A percentile compares a stretch with the other conserved stretches of the same genome.
Evolutionary conservation across 495 filamentous ascomycete genomes (phyloP).

Genomic region (Podospora comata): DNA sequence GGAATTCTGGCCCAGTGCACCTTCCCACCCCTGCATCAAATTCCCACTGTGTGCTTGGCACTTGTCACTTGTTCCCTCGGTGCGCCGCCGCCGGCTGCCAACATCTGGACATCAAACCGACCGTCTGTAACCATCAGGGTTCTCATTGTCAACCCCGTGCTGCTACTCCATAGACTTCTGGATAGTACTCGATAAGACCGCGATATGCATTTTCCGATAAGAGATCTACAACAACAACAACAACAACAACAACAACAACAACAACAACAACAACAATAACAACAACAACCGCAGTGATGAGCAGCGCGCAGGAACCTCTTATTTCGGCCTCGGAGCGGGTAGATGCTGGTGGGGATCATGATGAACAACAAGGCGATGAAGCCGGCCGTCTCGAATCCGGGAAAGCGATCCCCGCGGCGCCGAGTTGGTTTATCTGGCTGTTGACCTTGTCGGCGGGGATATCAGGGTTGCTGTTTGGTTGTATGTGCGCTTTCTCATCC

Average conservation of each 20-base stretch:
- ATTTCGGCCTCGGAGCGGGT: conserved; percentile 16
- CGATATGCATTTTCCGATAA: neutral
- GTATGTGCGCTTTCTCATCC: conserved; percentile 48
- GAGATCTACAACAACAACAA: neutral
- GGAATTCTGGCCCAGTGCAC: neutral
- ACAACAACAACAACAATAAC: no score
- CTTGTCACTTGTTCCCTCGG: neutral
- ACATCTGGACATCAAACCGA: neutral
- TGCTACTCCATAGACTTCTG: neutral
- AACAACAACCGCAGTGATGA: conserved; percentile 13
- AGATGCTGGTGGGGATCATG: neutral
- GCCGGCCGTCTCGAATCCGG: neutral
- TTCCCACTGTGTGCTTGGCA: neutral
- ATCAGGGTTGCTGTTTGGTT: conserved; percentile 84
- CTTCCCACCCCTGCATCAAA: neutral
- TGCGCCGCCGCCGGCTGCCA: neutral
- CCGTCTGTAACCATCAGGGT: neutral
- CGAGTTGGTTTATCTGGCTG: conserved; percentile 60
- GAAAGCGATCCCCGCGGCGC: conserved; percentile 16
- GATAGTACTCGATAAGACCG: neutral
- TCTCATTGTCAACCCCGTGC: neutral
- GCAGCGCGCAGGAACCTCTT: conserved; percentile 30
- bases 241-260: no score
- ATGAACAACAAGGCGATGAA: conserved; percentile 7
- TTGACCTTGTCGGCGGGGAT: conserved; percentile 80